Evolutionary conservation across 768 basidiomycete species (phyloP).

Genomic region (Cyathus striatus): DNA sequence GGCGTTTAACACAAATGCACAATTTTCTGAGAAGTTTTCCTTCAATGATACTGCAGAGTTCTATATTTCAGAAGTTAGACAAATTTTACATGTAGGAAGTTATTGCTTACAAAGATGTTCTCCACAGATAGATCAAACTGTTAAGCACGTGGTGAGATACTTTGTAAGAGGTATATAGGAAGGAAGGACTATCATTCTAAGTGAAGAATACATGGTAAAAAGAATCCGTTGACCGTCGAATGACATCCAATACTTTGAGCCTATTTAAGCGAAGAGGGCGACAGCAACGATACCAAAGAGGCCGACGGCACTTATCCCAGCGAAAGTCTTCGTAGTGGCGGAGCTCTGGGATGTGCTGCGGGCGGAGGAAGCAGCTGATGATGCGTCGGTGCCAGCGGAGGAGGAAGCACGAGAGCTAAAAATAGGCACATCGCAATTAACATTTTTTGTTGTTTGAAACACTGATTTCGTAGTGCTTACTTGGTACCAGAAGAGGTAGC

Average conservation of each 20-base stretch:
- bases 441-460: too few species aligned
- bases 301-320: conserved; percentile 34
- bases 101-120: too few species aligned
- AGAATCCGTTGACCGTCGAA: conserved; percentile 6
- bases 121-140: too few species aligned
- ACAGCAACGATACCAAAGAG: conserved; percentile 36
- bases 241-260: background rate
- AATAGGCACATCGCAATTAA: too few species aligned
- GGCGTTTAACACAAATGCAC: too few species aligned
- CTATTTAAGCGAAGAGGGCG: conserved; percentile 35
- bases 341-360: conserved; percentile 8
- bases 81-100: too few species aligned
- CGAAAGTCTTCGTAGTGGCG: conserved; percentile 23
- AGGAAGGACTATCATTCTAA: conserved; percentile 6
- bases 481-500: conserved; percentile 5
- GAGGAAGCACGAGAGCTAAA: too few species aligned
- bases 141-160: background rate
- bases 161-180: background rate
- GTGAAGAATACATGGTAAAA: conserved; percentile 7
- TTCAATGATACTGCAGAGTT: too few species aligned
- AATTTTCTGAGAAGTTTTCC: too few species aligned
- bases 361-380: background rate
- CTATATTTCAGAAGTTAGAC: too few species aligned
- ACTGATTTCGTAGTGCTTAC: too few species aligned
- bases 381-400: too few species aligned